Evolutionary conservation across 208 protist species (phyloP).

Genomic region (Trypanosoma boissoni): DNA sequence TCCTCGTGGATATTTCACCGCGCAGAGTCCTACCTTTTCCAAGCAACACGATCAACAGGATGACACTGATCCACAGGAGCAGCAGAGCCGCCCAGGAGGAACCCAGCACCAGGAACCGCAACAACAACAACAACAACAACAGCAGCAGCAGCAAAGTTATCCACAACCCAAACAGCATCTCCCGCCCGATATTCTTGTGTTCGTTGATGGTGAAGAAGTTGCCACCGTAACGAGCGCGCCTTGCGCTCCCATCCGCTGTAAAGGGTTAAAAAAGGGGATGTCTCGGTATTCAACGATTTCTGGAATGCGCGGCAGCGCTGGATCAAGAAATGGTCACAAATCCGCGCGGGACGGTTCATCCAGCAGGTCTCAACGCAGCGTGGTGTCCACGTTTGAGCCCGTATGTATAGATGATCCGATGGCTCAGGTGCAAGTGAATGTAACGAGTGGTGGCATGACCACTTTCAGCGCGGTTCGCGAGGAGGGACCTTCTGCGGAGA

Average conservation of each 20-base stretch:
- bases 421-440: slow-evolving; percentile 6
- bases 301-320: too few relatives aligned
- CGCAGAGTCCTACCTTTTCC: too few relatives aligned
- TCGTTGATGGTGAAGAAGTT: slow-evolving; percentile 17
- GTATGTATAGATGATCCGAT: background rate
- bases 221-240: background rate
- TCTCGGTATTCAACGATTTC: too few relatives aligned
- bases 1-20: slow-evolving; percentile 16
- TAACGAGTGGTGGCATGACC: background rate
- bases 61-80: too few relatives aligned
- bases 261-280: too few relatives aligned
- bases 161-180: background rate
- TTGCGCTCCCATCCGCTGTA: too few relatives aligned
- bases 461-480: background rate
- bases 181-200: slow-evolving; percentile 7
- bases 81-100: too few relatives aligned
- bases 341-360: too few relatives aligned
- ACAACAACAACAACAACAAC: background rate
- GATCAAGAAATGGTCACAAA: too few relatives aligned
- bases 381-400: too few relatives aligned
- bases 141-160: background rate
- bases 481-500: background rate
- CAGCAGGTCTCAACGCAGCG: too few relatives aligned
- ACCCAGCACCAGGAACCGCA: too few relatives aligned
- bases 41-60: background rate